Base-by-base conservation (phyloP, 1,284 basidiomycete species). In the Baeospora myosura region DNA sequence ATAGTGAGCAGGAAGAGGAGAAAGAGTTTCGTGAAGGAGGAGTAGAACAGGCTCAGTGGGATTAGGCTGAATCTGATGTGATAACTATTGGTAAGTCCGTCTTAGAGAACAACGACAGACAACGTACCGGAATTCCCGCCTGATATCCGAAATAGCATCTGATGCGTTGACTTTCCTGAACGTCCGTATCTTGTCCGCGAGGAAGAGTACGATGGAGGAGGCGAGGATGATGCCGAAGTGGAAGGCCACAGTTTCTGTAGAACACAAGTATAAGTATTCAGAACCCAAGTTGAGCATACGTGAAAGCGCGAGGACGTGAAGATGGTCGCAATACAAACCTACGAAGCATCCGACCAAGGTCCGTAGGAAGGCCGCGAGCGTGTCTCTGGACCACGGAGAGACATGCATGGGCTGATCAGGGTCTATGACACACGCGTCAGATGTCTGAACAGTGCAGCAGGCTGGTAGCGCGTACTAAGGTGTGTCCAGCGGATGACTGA, bases 1-100 rank as follows among this genome's bases (percentile, higher is more conserved):
- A 95, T 81, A 0, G 87, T 79, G 12, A 95, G 74, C 12, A 89
- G 67, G 49, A 89, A 78, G 17, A 93, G 76, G 3, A 95, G 73
- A 56, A 93, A 84, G 6, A 91, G 72, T 50, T 94, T 94, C 1
- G 87, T 84, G 25, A 94, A 65, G 1, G 91, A 90, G 0, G 90
- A 90, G 57, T 92, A 93, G 47, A 94, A 71, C 3, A 94, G 67
- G 3, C 84, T 83, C 12, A 94, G 70, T 1, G 88, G 81, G 26
- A 93, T 76, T 26, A 90, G 72, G 1, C 78, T 78, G 39, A 81
- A 74, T 51, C 84, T 87, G 52, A n/a, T n/a, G n/a, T n/a, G n/a
- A n/a, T n/a, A n/a, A n/a, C n/a, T n/a, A n/a, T n/a, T 28, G 5
- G 14, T n/a, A 41, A 18, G 33, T 41, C 29, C 23, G 11, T 24